These are phyloP conservation scores for Hypoxylon sp. DNA, from an alignment of 2,329 filamentous ascomycete genomes.

Conservation along the genomic window DNA sequence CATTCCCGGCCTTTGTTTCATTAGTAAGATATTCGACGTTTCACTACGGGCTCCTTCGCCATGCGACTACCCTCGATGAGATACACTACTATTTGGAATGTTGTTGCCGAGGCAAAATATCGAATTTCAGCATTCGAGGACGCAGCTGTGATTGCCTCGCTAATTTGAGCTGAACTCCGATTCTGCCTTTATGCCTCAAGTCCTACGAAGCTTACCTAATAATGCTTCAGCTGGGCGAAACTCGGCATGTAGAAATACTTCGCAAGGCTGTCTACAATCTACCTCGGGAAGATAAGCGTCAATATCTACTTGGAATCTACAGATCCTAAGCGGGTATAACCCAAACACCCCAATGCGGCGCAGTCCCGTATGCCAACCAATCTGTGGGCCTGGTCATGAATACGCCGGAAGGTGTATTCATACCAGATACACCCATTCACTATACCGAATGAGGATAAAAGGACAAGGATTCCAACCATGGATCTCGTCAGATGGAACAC, in stretches of 20 bases:
- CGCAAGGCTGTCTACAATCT: conserved; percentile 21
- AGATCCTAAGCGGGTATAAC: conserved; percentile 1
- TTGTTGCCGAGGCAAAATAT: conserved; percentile 1
- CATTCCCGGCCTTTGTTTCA: conserved; percentile 3
- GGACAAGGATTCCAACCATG: not conserved
- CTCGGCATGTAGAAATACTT: conserved; percentile 18
- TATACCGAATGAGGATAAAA: not conserved
- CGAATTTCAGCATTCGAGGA: not conserved
- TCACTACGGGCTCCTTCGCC: not conserved
- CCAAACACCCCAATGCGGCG: conserved; percentile 3
- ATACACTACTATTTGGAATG: not conserved
- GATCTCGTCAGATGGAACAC: not conserved
- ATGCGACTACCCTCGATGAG: conserved; percentile 4
- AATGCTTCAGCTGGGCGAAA: conserved; percentile 18
- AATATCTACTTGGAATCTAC: not conserved
- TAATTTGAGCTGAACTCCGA: conserved; percentile 3
- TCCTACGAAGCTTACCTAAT: conserved; percentile 4
- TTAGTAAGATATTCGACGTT: conserved; percentile 6
- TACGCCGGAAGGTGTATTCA: conserved; percentile 3
- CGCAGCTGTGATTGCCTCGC: not conserved
- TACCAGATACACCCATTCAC: not conserved
- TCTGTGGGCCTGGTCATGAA: not conserved
- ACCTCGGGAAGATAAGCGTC: conserved; percentile 2
- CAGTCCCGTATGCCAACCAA: conserved; percentile 17
- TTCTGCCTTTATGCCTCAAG: conserved; percentile 14